These are phyloP conservation scores for Pseudogymnoascus sp. DNA, from an alignment of 2,329 filamentous ascomycete species.

Conservation along the genomic window DNA sequence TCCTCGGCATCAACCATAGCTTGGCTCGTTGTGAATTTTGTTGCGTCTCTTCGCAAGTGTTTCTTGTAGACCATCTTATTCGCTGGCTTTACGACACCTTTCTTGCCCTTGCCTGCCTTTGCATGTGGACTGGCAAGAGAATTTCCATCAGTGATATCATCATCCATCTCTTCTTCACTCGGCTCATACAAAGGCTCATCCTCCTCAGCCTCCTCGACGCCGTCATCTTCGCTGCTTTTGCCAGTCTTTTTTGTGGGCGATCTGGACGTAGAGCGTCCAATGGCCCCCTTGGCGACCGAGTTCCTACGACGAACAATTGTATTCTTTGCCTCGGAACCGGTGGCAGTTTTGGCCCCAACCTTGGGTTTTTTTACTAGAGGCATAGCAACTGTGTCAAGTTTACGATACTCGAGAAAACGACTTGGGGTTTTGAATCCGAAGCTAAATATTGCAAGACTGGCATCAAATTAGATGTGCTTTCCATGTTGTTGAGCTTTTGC, in stretches of 20 bases:
- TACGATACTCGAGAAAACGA: background rate
- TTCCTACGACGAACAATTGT: background rate
- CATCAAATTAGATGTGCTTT: background rate
- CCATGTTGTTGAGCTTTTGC: background rate
- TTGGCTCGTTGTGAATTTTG: conserved; percentile 10
- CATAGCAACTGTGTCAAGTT: background rate
- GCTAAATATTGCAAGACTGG: background rate
- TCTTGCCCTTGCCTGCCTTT: background rate
- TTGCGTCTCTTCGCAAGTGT: background rate
- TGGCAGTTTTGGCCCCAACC: background rate
- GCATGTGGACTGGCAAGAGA: background rate
- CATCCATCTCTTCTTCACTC: background rate
- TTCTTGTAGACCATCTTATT: conserved; percentile 12
- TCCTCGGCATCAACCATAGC: conserved; percentile 17
- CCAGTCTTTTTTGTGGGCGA: background rate
- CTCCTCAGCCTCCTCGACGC: background rate
- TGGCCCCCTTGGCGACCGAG: background rate
- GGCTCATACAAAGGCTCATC: background rate
- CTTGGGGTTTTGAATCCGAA: background rate
- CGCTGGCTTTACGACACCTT: background rate
- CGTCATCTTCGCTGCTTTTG: background rate
- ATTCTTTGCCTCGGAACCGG: background rate
- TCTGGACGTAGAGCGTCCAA: background rate
- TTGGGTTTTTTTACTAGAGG: background rate
- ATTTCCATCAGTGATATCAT: background rate